These are phyloP conservation scores for Monosporozyma aerobia DNA, from an alignment of 805 yeast genomes.

Conservation along the genomic window DNA sequence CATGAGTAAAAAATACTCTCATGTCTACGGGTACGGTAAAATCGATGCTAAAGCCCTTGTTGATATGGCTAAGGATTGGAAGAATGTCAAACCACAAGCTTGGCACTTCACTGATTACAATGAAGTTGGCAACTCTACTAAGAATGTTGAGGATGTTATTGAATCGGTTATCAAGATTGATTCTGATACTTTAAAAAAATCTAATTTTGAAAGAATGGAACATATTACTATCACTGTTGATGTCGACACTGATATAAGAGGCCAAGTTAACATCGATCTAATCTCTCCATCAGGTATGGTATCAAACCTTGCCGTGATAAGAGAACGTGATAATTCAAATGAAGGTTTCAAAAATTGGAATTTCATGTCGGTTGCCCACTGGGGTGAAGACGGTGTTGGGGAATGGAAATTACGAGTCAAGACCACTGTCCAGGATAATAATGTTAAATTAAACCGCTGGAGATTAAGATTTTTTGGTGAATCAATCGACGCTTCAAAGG, in stretches of 20 bases:
- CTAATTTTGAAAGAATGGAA: slow-evolving; percentile 66
- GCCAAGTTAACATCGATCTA: slow-evolving; percentile 55
- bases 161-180: slow-evolving; percentile 39
- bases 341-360: slow-evolving; percentile 76
- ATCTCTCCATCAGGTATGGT: slow-evolving; percentile 66
- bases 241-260: slow-evolving; percentile 56
- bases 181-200: slow-evolving; percentile 38
- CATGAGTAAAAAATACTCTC: slow-evolving; percentile 63
- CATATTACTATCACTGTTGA: slow-evolving; percentile 79
- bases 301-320: slow-evolving; percentile 63
- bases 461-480: slow-evolving; percentile 78
- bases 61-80: slow-evolving; percentile 63
- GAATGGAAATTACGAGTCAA: slow-evolving; percentile 68
- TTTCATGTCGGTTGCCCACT: slow-evolving; percentile 95
- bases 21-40: slow-evolving; percentile 86
- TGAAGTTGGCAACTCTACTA: slow-evolving; percentile 26
- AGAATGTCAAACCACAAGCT: slow-evolving; percentile 83
- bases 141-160: slow-evolving; percentile 18
- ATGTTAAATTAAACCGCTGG: slow-evolving; percentile 52
- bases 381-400: slow-evolving; percentile 92
- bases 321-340: slow-evolving; percentile 47
- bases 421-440: slow-evolving; percentile 33
- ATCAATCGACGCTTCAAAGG: slow-evolving; percentile 52
- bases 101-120: slow-evolving; percentile 52
- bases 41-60: slow-evolving; percentile 75